A percentile compares a stretch with the other conserved stretches of the same genome.
These are phyloP conservation scores for Entomophthora muscae DNA, from an alignment of 371 early-diverging fungal genomes.

Conservation along the genomic window DNA sequence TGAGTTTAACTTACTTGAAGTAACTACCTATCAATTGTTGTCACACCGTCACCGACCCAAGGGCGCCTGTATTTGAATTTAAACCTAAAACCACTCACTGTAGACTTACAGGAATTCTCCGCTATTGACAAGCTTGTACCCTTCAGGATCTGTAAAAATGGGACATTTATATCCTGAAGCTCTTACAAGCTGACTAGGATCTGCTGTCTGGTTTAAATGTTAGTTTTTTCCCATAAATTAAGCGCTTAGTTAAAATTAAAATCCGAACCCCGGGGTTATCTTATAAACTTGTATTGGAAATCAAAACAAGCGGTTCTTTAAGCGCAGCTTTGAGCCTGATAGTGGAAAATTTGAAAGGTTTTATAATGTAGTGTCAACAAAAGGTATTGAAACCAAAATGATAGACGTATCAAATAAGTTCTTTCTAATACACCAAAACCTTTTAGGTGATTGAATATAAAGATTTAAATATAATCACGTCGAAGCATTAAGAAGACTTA, in stretches of 20 bases:
- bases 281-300: too few relatives aligned
- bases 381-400: too few relatives aligned
- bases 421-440: too few relatives aligned
- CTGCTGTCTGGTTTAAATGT: neutral
- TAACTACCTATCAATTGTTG: neutral
- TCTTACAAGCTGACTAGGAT: neutral
- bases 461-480: too few relatives aligned
- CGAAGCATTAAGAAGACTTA: too few relatives aligned
- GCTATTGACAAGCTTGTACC: neutral
- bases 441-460: too few relatives aligned
- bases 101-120: neutral
- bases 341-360: too few relatives aligned
- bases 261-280: too few relatives aligned
- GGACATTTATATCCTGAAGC: neutral
- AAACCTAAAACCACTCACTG: neutral
- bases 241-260: neutral
- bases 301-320: neutral
- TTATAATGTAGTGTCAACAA: too few relatives aligned
- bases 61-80: neutral
- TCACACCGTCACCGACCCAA: neutral
- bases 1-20: neutral
- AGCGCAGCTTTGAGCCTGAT: neutral
- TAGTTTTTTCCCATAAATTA: neutral
- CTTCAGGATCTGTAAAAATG: neutral
- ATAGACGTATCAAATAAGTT: too few relatives aligned